Conservation (phyloP, 108 stramenopile genomes). For the Parmales sp. region DNA sequence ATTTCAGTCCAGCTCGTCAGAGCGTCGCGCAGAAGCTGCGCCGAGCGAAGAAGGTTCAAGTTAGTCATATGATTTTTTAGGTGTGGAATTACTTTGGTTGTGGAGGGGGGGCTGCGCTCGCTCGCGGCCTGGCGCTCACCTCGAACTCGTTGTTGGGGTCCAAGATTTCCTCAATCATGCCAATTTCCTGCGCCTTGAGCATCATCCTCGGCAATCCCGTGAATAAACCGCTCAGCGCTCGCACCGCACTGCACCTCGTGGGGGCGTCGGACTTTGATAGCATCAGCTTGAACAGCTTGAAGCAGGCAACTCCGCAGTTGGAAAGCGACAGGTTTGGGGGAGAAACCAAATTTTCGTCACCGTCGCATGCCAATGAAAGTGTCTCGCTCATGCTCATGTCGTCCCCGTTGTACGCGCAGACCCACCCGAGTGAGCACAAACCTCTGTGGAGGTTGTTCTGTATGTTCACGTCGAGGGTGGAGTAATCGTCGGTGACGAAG, state of each 20-base stretch:
- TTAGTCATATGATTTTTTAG: no score
- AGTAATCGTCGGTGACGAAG: constrained; percentile 30
- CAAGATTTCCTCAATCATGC: constrained; percentile 49
- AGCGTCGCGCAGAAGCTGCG: constrained; percentile 51
- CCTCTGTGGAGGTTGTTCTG: constrained; percentile 49
- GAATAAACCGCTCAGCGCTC: constrained; percentile 63
- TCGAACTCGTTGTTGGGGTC: not conserved
- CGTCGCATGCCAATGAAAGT: not conserved
- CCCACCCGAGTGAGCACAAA: constrained; percentile 53
- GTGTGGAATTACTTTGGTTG: not conserved
- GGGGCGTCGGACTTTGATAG: constrained; percentile 43
- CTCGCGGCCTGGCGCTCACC: no score
- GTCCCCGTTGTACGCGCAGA: constrained; percentile 45
- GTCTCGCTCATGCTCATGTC: not conserved
- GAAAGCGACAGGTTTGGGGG: not conserved
- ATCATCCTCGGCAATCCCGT: constrained; percentile 61
- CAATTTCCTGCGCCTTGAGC: constrained; percentile 53
- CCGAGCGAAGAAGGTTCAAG: not conserved
- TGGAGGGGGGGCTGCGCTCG: no score
- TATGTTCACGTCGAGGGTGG: constrained; percentile 28
- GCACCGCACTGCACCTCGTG: constrained; percentile 59
- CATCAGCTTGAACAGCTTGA: constrained; percentile 44
- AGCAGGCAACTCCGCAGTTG: constrained; percentile 42
- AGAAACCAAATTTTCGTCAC: not conserved
- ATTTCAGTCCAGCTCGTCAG: constrained; percentile 67